Base-by-base conservation (phyloP, 768 basidiomycete genomes). In the Leccinellum luteum region DNA sequence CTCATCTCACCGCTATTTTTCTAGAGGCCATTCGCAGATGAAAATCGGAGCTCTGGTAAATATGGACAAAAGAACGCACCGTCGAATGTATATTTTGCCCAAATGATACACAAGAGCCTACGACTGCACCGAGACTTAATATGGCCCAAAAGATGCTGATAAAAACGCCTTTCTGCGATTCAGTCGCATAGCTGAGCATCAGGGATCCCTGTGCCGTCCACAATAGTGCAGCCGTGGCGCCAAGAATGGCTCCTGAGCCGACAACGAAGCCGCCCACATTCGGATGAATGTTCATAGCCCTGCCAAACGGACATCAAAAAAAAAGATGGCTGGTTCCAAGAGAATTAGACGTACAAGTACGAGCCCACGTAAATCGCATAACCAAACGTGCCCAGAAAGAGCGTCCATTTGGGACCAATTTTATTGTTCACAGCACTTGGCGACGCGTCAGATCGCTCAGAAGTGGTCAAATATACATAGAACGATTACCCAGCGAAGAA, bases 191-290 rank as follows among this genome's bases (percentile, higher is more conserved):
- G 3, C 87, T 83, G 66, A 92, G 70, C 84, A 91, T 91, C 48
- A 92, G 73, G 15, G 85, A 82, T 12, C 88, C 90, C 64, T 90
- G 89, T 1, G 89, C 87, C 0, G 89, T 85, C 90, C 89, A 91
- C 6, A 91, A 75, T 44, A 92, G 72, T 6, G 78, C 80, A 3
- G 80, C 89, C 58, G 84, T 87, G 49, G 90, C 64, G 7, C 90
- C 90, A 10, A 90, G 83, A 56, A 88, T 70, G 44, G 85, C 85
- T 8, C 89, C 89, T 6, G 87, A 80, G 14, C 79, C 81, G 60
- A 91, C 82, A 50, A 87, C 82, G 69, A 90, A 91, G 25, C 69
- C 76, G 23, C 79, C 76, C 6, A 83, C 82, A 41, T 78, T 67
- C 17, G 79, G 78, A 64, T 89, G 87, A 25, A 90, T 86, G 64